phyloP scores from a whole-genome alignment of 1,139 yeast genomes.

The Hemisphaericaspora lyxosophila region DNA sequence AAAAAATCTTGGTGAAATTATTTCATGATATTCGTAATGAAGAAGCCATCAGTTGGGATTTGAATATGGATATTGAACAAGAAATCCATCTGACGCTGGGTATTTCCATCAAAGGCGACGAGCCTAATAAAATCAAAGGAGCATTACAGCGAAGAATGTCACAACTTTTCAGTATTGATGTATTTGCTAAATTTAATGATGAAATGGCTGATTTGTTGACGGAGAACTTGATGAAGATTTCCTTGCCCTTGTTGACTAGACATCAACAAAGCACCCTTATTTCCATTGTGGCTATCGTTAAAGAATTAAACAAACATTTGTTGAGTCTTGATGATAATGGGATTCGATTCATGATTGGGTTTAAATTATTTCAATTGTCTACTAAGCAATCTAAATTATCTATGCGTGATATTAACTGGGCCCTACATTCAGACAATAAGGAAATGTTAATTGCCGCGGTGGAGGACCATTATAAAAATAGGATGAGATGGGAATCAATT shows the following conservation, averaged over 20 bases:
- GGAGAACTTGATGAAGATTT: constrained; percentile 60
- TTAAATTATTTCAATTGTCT: constrained; percentile 59
- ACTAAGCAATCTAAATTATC: constrained; percentile 48
- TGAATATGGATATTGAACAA: constrained; percentile 27
- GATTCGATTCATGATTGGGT: constrained; percentile 67
- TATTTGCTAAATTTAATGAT: constrained; percentile 43
- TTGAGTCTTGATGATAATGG: constrained; percentile 72
- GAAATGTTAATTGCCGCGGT: constrained; percentile 60
- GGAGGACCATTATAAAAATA: constrained; percentile 43
- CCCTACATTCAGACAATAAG: constrained; percentile 77
- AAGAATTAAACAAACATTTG: constrained; percentile 47
- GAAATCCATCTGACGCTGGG: constrained; percentile 16
- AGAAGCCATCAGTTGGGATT: constrained; percentile 35
- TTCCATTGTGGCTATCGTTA: constrained; percentile 64
- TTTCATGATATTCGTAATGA: constrained; percentile 49
- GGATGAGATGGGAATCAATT: constrained; percentile 61
- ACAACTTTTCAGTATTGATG: constrained; percentile 19
- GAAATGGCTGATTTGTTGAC: constrained; percentile 50
- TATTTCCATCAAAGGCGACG: constrained; percentile 6
- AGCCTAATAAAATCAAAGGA: constrained; percentile 22
- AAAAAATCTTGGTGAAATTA: constrained; percentile 55
- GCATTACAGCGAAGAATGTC: constrained; percentile 21
- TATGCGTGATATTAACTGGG: constrained; percentile 87
- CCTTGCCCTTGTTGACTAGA: constrained; percentile 80
- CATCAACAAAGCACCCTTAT: constrained; percentile 88